These are phyloP conservation scores for Saraca asoca DNA, from an alignment of 331 rosid genomes.

Conservation along the genomic window DNA sequence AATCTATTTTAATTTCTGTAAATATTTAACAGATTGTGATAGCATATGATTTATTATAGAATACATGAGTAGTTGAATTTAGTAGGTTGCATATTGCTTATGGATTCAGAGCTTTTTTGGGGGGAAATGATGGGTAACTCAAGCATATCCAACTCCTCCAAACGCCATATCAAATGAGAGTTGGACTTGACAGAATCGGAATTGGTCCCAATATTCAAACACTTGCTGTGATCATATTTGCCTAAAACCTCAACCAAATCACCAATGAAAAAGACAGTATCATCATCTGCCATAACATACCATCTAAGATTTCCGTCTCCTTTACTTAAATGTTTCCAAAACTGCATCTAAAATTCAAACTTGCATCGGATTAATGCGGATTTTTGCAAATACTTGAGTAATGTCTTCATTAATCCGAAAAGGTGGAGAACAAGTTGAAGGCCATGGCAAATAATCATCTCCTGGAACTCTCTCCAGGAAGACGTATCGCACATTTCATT, in stretches of 20 bases:
- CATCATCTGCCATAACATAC: conserved; percentile 60
- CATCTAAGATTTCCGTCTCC: conserved; percentile 48
- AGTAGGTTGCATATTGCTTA: conserved; percentile 42
- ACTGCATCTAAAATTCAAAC: conserved; percentile 38
- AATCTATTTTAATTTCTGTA: too few relatives aligned
- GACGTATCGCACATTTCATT: conserved; percentile 44
- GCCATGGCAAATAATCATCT: conserved; percentile 47
- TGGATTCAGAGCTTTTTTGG: conserved; percentile 45
- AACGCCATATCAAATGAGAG: conserved; percentile 51
- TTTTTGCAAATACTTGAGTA: background rate
- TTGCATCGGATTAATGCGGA: conserved; percentile 9
- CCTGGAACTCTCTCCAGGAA: conserved; percentile 49
- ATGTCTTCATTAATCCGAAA: conserved; percentile 44
- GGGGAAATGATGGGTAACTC: conserved; percentile 57
- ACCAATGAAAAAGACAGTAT: conserved; percentile 43
- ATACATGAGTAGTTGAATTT: conserved; percentile 42
- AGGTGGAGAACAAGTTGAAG: conserved; percentile 41
- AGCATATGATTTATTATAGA: conserved; percentile 39
- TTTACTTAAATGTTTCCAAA: conserved; percentile 39
- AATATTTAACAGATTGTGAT: conserved; percentile 11
- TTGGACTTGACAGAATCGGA: conserved; percentile 50
- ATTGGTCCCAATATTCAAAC: conserved; percentile 41
- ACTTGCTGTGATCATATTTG: conserved; percentile 46
- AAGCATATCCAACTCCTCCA: conserved; percentile 63
- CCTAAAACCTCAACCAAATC: conserved; percentile 43